These are phyloP conservation scores for Phytopythium mirpurense DNA, from an alignment of 352 stramenopile genomes.

Conservation along the genomic window DNA sequence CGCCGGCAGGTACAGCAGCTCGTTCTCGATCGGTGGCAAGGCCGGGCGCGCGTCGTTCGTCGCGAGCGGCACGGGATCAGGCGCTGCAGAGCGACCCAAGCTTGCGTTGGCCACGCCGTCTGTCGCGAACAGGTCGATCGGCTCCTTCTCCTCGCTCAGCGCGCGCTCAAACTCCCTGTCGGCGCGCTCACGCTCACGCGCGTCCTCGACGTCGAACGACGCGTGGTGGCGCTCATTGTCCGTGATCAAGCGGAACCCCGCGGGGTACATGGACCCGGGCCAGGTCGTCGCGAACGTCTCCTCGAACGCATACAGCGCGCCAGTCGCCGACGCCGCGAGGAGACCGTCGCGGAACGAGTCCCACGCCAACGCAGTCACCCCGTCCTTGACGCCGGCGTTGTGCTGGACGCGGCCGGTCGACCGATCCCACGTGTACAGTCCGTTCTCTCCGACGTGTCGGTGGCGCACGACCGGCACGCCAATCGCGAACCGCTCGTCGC, in stretches of 20 bases:
- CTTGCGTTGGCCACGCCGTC: neutral
- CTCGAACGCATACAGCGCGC: slow-evolving; percentile 64
- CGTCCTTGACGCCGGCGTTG: slow-evolving; percentile 71
- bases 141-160: slow-evolving; percentile 1
- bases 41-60: neutral
- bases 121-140: slow-evolving; percentile 41
- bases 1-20: slow-evolving; percentile 41
- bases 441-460: slow-evolving; percentile 74
- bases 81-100: neutral
- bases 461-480: slow-evolving; percentile 75
- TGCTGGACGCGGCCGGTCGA: slow-evolving; percentile 49
- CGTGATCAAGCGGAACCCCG: slow-evolving; percentile 69
- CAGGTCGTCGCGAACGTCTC: slow-evolving; percentile 71
- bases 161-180: slow-evolving; percentile 21
- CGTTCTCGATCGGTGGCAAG: slow-evolving; percentile 18
- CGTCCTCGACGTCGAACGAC: slow-evolving; percentile 27
- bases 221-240: slow-evolving; percentile 74
- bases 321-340: slow-evolving; percentile 58
- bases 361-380: slow-evolving; percentile 57
- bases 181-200: slow-evolving; percentile 14
- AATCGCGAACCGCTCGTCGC: slow-evolving; percentile 59
- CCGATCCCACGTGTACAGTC: slow-evolving; percentile 75
- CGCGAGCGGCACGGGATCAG: too few relatives aligned
- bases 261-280: slow-evolving; percentile 81
- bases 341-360: slow-evolving; percentile 48